Base-by-base conservation (phyloP, 208 protist genomes). In the Trypanosoma congolense region DNA sequence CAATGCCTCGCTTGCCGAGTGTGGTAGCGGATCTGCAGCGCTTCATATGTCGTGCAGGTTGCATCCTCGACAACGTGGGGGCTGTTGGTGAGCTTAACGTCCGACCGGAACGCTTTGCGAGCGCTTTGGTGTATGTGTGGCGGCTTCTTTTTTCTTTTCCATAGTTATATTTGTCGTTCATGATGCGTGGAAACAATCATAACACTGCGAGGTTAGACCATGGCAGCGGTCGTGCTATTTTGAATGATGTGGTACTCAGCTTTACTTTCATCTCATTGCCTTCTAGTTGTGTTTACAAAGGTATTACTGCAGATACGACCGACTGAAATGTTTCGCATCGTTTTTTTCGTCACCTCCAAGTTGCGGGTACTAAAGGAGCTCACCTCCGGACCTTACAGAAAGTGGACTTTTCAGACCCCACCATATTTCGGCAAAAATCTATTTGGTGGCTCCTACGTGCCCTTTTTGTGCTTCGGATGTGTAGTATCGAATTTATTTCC, bases 381-480 rank as follows among this genome's bases (percentile, higher is more conserved):
- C 9, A 24, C 21, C 0, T 36, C 16, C 19, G n/a, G 3, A 12
- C n/a, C 21, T 18, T 58, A 16, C 19, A 38, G 19, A 54, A 29
- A 31, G 56, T 64, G 12, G 59, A 87, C 62, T 93, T 93, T 51
- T 56, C 77, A 33, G 82, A 90, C 46, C 26, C 61, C 38, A 73
- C 71, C 29, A 70, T 76, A 19, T 94, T 86, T 73, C 61, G 71
- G 42, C 48, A 83, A 29, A 77, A 77, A 43, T 87, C 83, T 4
- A 51, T 73, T 14, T 87, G 66, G 70, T 78, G 80, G 49, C 69
- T 94, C n/a, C 42, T 91, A 45, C 87, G 90, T 60, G 74, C 83
- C 1, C 66, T 94, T 28, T 47, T 71, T 35, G 61, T 94, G 28
- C 75, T 94, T 18, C 74, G 76, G 19, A 33, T 91, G 31, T 94